Percentiles rank a stretch among this genome's conserved stretches.
Evolutionary conservation across 2,329 filamentous ascomycete genomes (phyloP).

Genomic region (Periconia sp.): DNA sequence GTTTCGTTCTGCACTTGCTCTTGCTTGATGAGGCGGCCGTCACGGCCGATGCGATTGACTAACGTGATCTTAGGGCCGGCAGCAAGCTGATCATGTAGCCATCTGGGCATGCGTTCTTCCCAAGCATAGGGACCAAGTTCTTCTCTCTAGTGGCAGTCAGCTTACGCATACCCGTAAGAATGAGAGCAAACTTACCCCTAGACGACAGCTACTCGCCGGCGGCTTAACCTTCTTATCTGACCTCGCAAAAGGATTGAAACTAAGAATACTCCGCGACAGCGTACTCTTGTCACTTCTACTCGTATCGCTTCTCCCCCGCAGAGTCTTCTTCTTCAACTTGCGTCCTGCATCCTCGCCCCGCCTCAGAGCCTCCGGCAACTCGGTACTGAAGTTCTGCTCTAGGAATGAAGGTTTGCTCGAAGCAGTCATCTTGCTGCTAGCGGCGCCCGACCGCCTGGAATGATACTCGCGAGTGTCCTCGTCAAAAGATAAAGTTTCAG

Average conservation of each 20-base stretch:
- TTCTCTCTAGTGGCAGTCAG: conserved; percentile 41
- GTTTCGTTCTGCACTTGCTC: conserved; percentile 54
- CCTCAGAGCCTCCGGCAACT: conserved; percentile 23
- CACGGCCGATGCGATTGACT: conserved; percentile 49
- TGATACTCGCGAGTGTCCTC: conserved; percentile 40
- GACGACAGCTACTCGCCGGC: conserved; percentile 36
- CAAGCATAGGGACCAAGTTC: conserved; percentile 57
- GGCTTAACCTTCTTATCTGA: conserved; percentile 33
- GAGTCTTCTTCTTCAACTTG: conserved; percentile 29
- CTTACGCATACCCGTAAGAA: neutral
- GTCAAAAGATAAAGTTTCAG: conserved; percentile 48
- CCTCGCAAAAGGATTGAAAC: conserved; percentile 41
- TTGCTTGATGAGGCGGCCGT: conserved; percentile 50
- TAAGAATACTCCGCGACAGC: conserved; percentile 40
- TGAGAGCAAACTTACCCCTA: conserved; percentile 38
- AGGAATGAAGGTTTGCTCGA: conserved; percentile 29
- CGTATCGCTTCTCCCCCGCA: conserved; percentile 32
- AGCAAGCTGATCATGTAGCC: conserved; percentile 49
- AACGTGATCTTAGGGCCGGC: conserved; percentile 47
- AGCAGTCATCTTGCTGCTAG: conserved; percentile 11
- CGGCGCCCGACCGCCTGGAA: conserved; percentile 32
- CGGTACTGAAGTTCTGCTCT: conserved; percentile 26
- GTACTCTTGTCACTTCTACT: conserved; percentile 42
- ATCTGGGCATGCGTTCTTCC: conserved; percentile 53
- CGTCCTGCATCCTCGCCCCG: conserved; percentile 22